Conservation (phyloP, 805 yeast species). For the Lipomyces anomalus region DNA sequence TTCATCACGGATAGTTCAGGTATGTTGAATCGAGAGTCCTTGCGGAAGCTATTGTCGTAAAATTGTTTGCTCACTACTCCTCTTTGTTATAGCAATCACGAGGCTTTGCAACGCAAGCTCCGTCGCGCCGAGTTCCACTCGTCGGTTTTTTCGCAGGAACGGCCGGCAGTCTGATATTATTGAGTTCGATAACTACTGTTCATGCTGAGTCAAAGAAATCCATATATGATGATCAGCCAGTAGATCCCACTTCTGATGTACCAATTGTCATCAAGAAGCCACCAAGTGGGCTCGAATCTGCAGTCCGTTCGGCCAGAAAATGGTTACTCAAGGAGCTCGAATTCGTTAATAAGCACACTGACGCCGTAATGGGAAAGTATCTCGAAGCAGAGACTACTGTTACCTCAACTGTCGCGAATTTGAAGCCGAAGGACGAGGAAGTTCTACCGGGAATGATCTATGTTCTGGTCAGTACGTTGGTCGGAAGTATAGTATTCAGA, state of each 20-base stretch:
- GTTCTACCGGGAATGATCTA: conserved; percentile 67
- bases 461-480: conserved; percentile 58
- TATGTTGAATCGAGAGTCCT: too few species aligned
- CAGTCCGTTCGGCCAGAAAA: conserved; percentile 10
- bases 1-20: too few species aligned
- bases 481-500: conserved; percentile 71
- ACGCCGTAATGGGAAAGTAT: conserved; percentile 46
- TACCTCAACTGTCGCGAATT: conserved; percentile 53
- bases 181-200: neutral
- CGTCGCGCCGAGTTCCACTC: too few species aligned
- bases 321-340: conserved; percentile 32
- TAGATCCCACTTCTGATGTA: conserved; percentile 3
- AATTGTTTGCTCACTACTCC: too few species aligned
- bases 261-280: conserved; percentile 20
- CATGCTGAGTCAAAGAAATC: conserved; percentile 26
- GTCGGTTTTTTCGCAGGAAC: neutral
- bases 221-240: conserved; percentile 31
- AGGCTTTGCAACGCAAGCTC: too few species aligned
- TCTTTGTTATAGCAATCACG: too few species aligned
- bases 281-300: conserved; percentile 12
- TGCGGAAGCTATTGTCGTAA: too few species aligned
- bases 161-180: neutral
- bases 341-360: conserved; percentile 31
- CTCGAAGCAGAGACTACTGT: conserved; percentile 58
- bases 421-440: conserved; percentile 63